Evolutionary conservation across 192 early-diverging fungal species (phyloP).

Genomic region (Backusella parvicylindrica): DNA sequence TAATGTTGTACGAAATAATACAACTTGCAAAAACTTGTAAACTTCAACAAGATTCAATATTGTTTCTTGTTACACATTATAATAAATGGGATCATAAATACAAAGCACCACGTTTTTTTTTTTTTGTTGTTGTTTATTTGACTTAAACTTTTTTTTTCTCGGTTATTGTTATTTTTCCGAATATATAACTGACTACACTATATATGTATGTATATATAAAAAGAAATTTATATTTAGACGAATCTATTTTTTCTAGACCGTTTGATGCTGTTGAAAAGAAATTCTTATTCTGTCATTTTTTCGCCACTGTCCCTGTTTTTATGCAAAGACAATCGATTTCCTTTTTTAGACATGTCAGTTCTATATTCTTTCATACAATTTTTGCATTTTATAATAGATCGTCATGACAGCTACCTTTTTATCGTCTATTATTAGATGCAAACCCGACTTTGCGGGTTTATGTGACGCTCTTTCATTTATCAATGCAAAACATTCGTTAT

Average conservation of each 20-base stretch:
- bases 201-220: neutral
- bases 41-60: neutral
- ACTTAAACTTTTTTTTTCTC: neutral
- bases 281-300: neutral
- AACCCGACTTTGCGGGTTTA: neutral
- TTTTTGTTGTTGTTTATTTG: neutral
- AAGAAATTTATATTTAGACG: neutral
- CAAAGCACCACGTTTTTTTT: neutral
- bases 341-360: neutral
- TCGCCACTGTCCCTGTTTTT: neutral
- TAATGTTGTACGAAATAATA: neutral
- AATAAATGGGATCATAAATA: neutral
- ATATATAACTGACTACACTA: neutral
- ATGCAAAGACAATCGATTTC: neutral
- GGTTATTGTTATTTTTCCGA: neutral
- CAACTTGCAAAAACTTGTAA: neutral
- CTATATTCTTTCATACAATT: neutral
- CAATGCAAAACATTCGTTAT: neutral
- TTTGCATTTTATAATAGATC: neutral
- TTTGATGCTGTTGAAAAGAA: neutral
- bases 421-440: neutral
- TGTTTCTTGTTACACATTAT: neutral
- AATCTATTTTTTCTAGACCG: neutral
- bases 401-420: too few relatives aligned
- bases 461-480: neutral